Conservation (phyloP, 208 protist species). For the Acanthamoeba lenticulata region DNA sequence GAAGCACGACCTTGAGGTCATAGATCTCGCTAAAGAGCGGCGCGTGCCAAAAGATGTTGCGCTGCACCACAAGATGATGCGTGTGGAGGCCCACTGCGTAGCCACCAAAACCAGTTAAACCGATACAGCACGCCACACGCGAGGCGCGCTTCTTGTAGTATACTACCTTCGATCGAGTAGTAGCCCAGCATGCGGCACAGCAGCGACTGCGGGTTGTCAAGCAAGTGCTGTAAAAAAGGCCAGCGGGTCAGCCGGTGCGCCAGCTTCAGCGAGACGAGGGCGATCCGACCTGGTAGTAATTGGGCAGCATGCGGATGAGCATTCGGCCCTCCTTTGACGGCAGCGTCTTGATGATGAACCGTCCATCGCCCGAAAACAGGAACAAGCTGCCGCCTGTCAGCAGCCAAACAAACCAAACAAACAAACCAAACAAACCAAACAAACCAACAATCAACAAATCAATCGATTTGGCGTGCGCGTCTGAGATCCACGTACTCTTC, state of each 20-base stretch:
- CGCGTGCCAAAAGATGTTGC: background rate
- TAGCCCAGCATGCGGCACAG: background rate
- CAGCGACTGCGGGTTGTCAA: background rate
- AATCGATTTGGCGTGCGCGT: no score
- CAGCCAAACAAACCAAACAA: background rate
- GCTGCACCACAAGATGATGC: background rate
- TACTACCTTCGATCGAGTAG: background rate
- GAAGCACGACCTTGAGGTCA: background rate
- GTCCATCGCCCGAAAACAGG: background rate
- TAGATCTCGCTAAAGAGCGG: background rate
- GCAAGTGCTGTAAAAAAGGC: no score
- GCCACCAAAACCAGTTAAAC: background rate
- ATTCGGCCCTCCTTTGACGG: background rate
- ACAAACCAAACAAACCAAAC: no score
- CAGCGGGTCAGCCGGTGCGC: no score
- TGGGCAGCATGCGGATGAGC: background rate
- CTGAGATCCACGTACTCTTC: constrained; percentile 2
- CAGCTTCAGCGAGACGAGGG: background rate
- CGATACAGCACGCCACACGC: no score
- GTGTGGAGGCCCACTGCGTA: background rate
- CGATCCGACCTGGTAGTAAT: background rate
- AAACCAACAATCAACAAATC: no score
- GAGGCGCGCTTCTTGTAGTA: no score
- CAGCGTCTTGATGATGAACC: constrained; percentile 18
- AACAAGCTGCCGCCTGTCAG: background rate